Conservation (phyloP, 192 early-diverging fungal genomes). For the Chytriomyces confervae region DNA sequence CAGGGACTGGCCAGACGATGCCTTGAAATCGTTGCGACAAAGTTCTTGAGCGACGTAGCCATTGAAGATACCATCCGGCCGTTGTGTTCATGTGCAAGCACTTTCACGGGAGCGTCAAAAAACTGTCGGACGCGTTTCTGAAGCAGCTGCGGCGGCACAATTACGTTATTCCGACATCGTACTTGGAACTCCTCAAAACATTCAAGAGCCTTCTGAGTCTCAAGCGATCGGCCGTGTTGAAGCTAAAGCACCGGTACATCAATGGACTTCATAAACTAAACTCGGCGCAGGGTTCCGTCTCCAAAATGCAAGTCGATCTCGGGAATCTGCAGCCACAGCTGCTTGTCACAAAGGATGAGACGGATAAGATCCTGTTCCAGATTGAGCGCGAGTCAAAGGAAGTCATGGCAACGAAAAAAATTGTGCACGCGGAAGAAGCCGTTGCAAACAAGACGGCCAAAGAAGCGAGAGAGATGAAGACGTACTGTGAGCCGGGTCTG, state of each 20-base stretch:
- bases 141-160: constrained; percentile 55
- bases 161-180: constrained; percentile 68
- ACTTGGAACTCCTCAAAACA: constrained; percentile 63
- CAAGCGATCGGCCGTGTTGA: constrained; percentile 50
- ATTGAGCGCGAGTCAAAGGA: constrained; percentile 66
- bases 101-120: constrained; percentile 60
- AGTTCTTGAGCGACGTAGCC: constrained; percentile 59
- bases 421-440: constrained; percentile 65
- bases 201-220: constrained; percentile 57
- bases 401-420: constrained; percentile 54
- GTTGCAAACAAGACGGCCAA: constrained; percentile 63
- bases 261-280: constrained; percentile 66
- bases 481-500: constrained; percentile 66
- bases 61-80: constrained; percentile 52
- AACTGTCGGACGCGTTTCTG: constrained; percentile 55
- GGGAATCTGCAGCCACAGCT: constrained; percentile 64
- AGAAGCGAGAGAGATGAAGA: constrained; percentile 60
- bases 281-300: constrained; percentile 60
- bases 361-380: constrained; percentile 62
- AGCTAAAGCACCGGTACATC: constrained; percentile 58
- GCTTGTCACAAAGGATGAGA: constrained; percentile 59
- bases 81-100: constrained; percentile 67
- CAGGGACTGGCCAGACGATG: constrained; percentile 66
- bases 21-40: constrained; percentile 63
- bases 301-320: constrained; percentile 67